Evolutionary conservation across 345 rosid genomes (phyloP).

Genomic region (Brassica carinata): DNA sequence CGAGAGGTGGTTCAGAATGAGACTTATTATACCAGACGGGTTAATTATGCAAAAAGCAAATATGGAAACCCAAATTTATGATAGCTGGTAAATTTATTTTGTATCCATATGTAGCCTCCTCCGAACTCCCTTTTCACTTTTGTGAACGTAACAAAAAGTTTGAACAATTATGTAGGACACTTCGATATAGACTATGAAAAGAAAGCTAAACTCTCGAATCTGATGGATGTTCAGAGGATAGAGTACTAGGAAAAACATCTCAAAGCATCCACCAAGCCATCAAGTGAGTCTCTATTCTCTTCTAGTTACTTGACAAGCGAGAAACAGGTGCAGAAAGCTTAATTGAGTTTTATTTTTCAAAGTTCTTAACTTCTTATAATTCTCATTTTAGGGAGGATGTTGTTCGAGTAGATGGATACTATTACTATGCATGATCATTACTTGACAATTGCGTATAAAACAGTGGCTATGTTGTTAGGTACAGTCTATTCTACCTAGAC

Average conservation of each 20-base stretch:
- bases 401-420: constrained; percentile 53
- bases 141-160: too few relatives aligned
- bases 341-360: background rate
- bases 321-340: background rate
- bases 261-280: constrained; percentile 29
- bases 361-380: background rate
- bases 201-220: constrained; percentile 22
- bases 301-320: background rate
- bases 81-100: constrained; percentile 43
- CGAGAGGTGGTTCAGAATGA: constrained; percentile 43
- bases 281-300: constrained; percentile 10
- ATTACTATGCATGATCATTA: constrained; percentile 58
- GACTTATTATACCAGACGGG: constrained; percentile 43
- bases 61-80: constrained; percentile 45
- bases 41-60: constrained; percentile 37
- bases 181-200: constrained; percentile 18
- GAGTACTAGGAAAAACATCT: constrained; percentile 33
- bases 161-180: constrained; percentile 2
- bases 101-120: background rate
- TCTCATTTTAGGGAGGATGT: constrained; percentile 38
- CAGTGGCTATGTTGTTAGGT: constrained; percentile 50
- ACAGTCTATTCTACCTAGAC: constrained; percentile 53
- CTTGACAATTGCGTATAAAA: constrained; percentile 60
- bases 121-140: background rate
- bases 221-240: constrained; percentile 32